Base-by-base conservation (phyloP, 352 stramenopile genomes). In the Phytopythium oedochilum region DNA sequence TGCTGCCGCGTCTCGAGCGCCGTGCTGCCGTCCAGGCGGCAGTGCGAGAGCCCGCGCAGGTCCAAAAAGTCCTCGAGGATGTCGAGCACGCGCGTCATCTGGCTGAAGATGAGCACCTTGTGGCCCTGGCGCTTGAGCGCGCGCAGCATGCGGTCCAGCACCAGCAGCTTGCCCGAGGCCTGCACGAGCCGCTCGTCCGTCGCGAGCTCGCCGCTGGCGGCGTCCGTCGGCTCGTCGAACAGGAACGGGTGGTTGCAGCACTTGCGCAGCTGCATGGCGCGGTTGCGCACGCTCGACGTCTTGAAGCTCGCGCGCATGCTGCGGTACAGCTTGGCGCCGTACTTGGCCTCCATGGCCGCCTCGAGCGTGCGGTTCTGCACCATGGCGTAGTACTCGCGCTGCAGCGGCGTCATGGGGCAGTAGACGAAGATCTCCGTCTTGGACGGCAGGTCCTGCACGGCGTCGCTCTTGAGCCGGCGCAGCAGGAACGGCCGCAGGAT, bases 351-450 rank as follows among this genome's bases (percentile, higher is more conserved):
- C 57, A 99, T 93, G 31, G 86, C 78, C 48, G 94, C 72, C 20
- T 90, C 73, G 18, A 99, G 77, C 12, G 80, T 84, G 14, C 85
- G 79, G 55, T 98, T 75, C 17, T 92, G 68, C 55, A 98, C 97
- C 73, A 98, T 86, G 7, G 87, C 61, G 60, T 98, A 97, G 73
- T 98, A 99, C 32, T 96, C 87, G n/a, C 78, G 73, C 68, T 99
- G 97, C 9, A 98, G 60, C 46, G 83, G 75, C 10, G 89, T 90
- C 91, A 99, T 98, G 26, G 90, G 83, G 51, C 91, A 97, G 71
- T 99, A 99, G 14, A 99, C 93, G 25, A 99, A 96, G 60, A 99
- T 87, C 72, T 99, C 97, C 46, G 94, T 98, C 86, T 99, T 99
- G 2, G 89, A 93, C 18, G 96, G 93, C 76, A 99, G 88, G 62